Evolutionary conservation across 805 yeast genomes (phyloP), one percentile per base, ranked within the genome.

Genomic region (Candida hungchunana): DNA sequence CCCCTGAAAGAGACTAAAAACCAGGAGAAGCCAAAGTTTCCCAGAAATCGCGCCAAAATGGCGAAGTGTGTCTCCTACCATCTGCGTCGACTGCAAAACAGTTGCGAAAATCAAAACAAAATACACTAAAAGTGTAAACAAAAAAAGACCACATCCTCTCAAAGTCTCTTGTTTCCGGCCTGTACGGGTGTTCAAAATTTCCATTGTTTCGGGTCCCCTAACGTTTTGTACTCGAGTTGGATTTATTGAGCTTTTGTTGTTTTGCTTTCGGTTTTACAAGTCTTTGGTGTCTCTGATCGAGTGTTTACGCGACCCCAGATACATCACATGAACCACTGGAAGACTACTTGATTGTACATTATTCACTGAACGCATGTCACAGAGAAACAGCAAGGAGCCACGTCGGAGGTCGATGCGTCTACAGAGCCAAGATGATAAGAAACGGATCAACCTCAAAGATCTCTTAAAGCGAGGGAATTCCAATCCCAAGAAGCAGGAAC

Each of bases 361-460:
- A 8, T 9, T 9, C 10, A 21, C 10, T 21, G 23, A 10, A 17
- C 29, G 29, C n/a, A n/a, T n/a, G n/a, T n/a, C n/a, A 26, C 15
- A 15, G 18, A 17, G 29, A 26, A 14, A 14, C 32, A 13, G 18
- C 8, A 28, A 25, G 21, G 31, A 37, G 29, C 39, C 29, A 4
- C 43, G 47, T 18, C 48, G 47, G 27, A 44, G 44, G 23, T 40
- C 47, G 11, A 9, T 29, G 8, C 33, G 45, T 12, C 26, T 46
- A 10, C 43, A 43, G 10, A 31, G 35, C 15, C 29, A 42, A 6
- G 43, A 40, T 9, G 40, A 46, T 21, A 37, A 39, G 29, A 46
- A 42, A 19, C 30, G 49, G 37, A 39, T 53, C 10, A 49, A 44
- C 28, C 37, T 52, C 22, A 50, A 47, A 22, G 56, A 52, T 26